Percentiles rank a stretch among this genome's conserved stretches.
phyloP scores from a whole-genome alignment of 805 yeast genomes.

The Lipomyces starkeyi region DNA sequence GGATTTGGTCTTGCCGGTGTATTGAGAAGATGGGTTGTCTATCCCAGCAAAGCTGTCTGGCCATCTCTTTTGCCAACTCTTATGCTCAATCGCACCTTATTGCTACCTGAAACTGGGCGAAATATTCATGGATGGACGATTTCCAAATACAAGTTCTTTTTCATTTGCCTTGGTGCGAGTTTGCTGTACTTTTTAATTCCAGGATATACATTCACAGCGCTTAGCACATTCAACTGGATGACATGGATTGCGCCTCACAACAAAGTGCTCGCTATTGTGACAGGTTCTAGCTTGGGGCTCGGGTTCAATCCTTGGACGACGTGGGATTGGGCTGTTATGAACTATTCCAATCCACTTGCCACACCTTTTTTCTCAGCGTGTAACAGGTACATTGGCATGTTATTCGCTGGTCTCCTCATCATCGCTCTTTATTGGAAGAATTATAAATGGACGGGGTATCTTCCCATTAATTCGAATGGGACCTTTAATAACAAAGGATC shows the following conservation, averaged over 20 bases:
- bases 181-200: slow-evolving; percentile 66
- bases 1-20: slow-evolving; percentile 74
- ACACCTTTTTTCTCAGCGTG: slow-evolving; percentile 44
- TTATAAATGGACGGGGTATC: slow-evolving; percentile 59
- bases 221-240: slow-evolving; percentile 64
- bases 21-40: slow-evolving; percentile 58
- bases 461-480: slow-evolving; percentile 59
- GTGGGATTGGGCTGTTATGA: slow-evolving; percentile 52
- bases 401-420: slow-evolving; percentile 57
- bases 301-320: slow-evolving; percentile 56
- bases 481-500: slow-evolving; percentile 58
- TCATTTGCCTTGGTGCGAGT: slow-evolving; percentile 49
- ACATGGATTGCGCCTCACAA: slow-evolving; percentile 63
- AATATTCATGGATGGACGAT: slow-evolving; percentile 65
- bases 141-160: slow-evolving; percentile 58
- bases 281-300: slow-evolving; percentile 53
- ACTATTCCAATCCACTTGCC: slow-evolving; percentile 46
- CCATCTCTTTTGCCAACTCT: slow-evolving; percentile 57
- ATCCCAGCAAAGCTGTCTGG: slow-evolving; percentile 59
- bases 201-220: slow-evolving; percentile 64
- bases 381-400: slow-evolving; percentile 51
- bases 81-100: slow-evolving; percentile 57
- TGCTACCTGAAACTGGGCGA: slow-evolving; percentile 51
- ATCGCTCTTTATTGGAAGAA: slow-evolving; percentile 61
- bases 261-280: slow-evolving; percentile 55